Base-by-base conservation (phyloP, 2,329 filamentous ascomycete species). In the Penicillium sp. region DNA sequence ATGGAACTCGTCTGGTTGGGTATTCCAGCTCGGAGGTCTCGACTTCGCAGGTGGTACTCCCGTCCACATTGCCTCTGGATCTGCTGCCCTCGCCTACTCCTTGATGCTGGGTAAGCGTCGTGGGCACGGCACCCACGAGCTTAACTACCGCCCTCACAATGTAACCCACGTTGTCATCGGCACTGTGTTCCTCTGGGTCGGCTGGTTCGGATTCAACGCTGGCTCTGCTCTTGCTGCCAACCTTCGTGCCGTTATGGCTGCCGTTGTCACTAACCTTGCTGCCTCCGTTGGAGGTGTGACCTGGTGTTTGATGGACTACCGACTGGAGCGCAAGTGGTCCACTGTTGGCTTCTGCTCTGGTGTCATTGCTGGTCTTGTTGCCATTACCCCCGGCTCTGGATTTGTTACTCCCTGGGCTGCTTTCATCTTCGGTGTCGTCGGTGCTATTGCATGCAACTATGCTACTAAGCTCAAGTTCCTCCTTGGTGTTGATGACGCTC, bases 141-240 rank as follows among this genome's bases (percentile, higher is more conserved):
- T 96, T 67, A 96, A 96, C 78, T 96, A 93, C 76, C 89, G 92
- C 50, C 92, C 92, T 10, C 92, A 96, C 79, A 96, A 96, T 68
- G 91, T 96, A 47, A 94, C 91, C 4, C 90, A 96, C 73, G 92
- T 96, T 66, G 91, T 96, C 52, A 89, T 96, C 55, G 92, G 92
- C 31, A 96, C 92, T 3, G 91, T 96, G 47, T 96, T 96, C 78
- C 86, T 96, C 17, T 96, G 92, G 91, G 89, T 96, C 17, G 92
- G 92, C 53, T 96, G 91, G 92, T 96, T 96, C 70, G 92, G 92
- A 48, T 96, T 96, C 85, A 96, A 96, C 68, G 91, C 90, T 49
- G 91, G 91, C 63, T 92, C 89, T 17, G 91, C 91, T 15, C 80
- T 94, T 55, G 82, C 87, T 49, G 91, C 91, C 51, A 96, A 94